Base-by-base conservation (phyloP, 345 rosid species). In the Psidium friedrichsthalianum region DNA sequence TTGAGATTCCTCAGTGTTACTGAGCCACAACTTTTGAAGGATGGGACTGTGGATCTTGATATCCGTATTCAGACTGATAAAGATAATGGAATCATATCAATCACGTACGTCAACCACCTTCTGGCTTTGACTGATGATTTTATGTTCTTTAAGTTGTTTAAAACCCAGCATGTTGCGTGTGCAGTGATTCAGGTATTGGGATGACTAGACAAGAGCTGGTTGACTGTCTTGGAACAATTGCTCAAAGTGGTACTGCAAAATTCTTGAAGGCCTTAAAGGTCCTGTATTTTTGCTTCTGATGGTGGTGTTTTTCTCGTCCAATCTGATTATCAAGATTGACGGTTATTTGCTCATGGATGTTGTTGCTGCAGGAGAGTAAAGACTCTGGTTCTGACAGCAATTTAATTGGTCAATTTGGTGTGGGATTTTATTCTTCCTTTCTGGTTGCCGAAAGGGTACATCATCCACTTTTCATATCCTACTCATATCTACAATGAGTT, bases 231-330 rank as follows among this genome's bases (percentile, higher is more conserved):
- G 99, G 99, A 83, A 97, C 99, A 86, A 95, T 97, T 87, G 99
- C 99, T 2, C 98, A 97, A 86, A 97, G 99, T 92, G 99, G 99
- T 87, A 97, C 99, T 83, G 98, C 99, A 42, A 97, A 97, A 87
- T 97, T 97, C 89, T 87, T 96, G 88, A 93, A 94, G 91, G 97
- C 99, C 32, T 11, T 96, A 86, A 97, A 96, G 99, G 99, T 97
- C 57, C 57, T 83, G 52, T 29, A 6, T 7, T 56, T 54, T 59
- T 69, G 32, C 15, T 83, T 84, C 86, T 32, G 20, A 56, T 74
- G 55, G n/a, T 69, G 51, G 9, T 52, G 8, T n/a, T 52, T 53
- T 61, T 18, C 20, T 24, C 51, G 52, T 32, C 57, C 44, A 61
- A 32, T 44, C 47, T 69, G 36, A 69, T 69, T 32, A 36, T 36